Evolutionary conservation across 2,329 filamentous ascomycete species (phyloP), one percentile per base, ranked within the genome.

Genomic region (Claviceps capensis): DNA sequence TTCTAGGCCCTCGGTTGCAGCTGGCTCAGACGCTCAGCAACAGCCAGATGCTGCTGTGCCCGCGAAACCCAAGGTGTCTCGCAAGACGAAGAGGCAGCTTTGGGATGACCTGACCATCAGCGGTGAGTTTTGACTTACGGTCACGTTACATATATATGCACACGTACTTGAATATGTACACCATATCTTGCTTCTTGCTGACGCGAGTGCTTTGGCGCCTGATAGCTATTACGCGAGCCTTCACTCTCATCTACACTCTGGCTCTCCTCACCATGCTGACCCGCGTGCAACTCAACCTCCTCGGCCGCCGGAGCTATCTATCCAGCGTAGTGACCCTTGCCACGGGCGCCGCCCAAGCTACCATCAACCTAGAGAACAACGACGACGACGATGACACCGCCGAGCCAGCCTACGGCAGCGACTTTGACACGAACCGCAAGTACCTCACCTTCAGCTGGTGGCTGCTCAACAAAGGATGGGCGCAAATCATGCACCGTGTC

Each of bases 381-480:
- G 91, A 96, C 64, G 90, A 96, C 64, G 88, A 93, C 64, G 23
- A 45, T n/a, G 43, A 45, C 13, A 85, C 85, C 61, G 75, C 79
- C 17, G 86, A 91, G 51, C 85, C 90, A 60, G 78, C 82, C 4
- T 89, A 94, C 63, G 89, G 89, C 45, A 91, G 86, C 66, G 93
- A 98, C 67, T 96, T 95, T 59, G 90, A 96, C 67, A 95, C 89
- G 37, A 98, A 98, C 68, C 79, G 90, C 60, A 86, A 87, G 63
- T 98, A 97, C 64, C 75, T 98, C 48, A 94, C 90, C 42, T 95
- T 97, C 66, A 95, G 88, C 69, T 98, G 93, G 93, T 98, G 91
- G 90, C 72, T 98, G 47, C 75, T 98, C 47, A 91, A 98, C 69
- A 81, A 82, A 58, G 93, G 93, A 44, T 97, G 89, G 83, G 81